phyloP scores from a whole-genome alignment of 78 protist genomes.

The Pelomyxa schiedti region DNA sequence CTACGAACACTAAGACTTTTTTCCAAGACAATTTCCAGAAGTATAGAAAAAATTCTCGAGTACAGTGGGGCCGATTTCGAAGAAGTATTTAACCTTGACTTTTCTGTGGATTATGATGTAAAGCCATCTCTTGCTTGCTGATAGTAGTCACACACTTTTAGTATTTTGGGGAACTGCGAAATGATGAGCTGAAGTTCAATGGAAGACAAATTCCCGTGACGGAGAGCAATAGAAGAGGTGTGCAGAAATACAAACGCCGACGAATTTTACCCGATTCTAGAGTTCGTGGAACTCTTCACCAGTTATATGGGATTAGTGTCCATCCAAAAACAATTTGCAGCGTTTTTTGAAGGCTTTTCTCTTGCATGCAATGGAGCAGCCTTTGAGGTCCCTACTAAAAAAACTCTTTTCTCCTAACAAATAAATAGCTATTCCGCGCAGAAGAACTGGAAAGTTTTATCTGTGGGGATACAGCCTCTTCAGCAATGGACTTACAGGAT shows the following conservation, averaged over 20 bases:
- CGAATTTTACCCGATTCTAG: too few relatives aligned
- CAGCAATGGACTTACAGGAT: slow-evolving; percentile 72
- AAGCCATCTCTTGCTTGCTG: too few relatives aligned
- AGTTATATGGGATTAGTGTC: slow-evolving; percentile 37
- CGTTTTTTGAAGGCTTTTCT: slow-evolving; percentile 76
- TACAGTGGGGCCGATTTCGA: background rate
- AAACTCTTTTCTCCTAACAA: too few relatives aligned
- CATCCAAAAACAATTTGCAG: slow-evolving; percentile 49
- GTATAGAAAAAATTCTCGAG: background rate
- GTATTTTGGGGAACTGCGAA: background rate
- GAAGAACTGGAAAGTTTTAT: slow-evolving; percentile 90
- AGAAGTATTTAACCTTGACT: background rate
- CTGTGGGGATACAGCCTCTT: slow-evolving; percentile 72
- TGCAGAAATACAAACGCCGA: too few relatives aligned
- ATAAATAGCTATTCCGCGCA: slow-evolving; percentile 56
- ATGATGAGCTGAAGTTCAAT: slow-evolving; percentile 47
- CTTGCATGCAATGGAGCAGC: too few relatives aligned
- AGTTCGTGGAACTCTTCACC: slow-evolving; percentile 67
- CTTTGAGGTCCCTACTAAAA: too few relatives aligned
- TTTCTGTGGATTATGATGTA: too few relatives aligned
- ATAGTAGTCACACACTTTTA: too few relatives aligned
- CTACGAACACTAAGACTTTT: too few relatives aligned
- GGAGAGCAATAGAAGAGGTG: slow-evolving; percentile 53
- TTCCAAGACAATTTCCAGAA: too few relatives aligned
- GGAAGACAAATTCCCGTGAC: slow-evolving; percentile 75